Base-by-base conservation (phyloP, 805 yeast genomes). In the Groenewaldozyma salmanticensis region DNA sequence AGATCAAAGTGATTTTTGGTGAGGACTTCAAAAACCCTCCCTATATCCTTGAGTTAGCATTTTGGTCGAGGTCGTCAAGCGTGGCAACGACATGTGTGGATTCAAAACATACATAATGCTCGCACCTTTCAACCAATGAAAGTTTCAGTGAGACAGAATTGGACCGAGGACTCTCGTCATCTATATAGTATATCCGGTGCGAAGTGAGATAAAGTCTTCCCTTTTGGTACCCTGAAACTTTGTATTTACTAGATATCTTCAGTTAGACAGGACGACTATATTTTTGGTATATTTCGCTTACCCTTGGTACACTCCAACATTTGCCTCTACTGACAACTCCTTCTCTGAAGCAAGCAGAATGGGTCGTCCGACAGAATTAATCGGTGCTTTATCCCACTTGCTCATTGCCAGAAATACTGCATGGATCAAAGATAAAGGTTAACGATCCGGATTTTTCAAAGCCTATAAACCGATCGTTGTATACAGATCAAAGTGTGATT, bases 191-290 rank as follows among this genome's bases (percentile, higher is more conserved):
- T 1, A 90, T 58, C 35, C 96, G 62, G 42, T 70, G 70, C 31
- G 77, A 74, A 0, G 97, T 88, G 22, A 90, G 62, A 57, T 87
- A 87, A 0, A 82, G 53, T 22, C 95, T 66, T 0, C 97, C 97
- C 43, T 71, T 62, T 55, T 84, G 94, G 47, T 78, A 72, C 22
- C 73, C 65, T 2, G 62, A 39, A 19, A 84, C 71, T 61, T 83
- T 84, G 44, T 65, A 64, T 43, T 75, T 75, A 18, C 86, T 58
- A 39, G 33, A 4, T 17, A 18, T 5, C n/a, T 18, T 29, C 31
- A 16, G 15, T n/a, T 27, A n/a, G 27, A 16, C 24, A 31, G 21
- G 18, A 7, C 20, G 11, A 9, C 15, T 24, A 6, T 15, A 27
- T n/a, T 16, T 20, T 20, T 20, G 11, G 27, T n/a, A 24, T n/a